These are phyloP conservation scores for Pyrenochaeta sp. DNA, from an alignment of 2,329 filamentous ascomycete species.

Conservation along the genomic window DNA sequence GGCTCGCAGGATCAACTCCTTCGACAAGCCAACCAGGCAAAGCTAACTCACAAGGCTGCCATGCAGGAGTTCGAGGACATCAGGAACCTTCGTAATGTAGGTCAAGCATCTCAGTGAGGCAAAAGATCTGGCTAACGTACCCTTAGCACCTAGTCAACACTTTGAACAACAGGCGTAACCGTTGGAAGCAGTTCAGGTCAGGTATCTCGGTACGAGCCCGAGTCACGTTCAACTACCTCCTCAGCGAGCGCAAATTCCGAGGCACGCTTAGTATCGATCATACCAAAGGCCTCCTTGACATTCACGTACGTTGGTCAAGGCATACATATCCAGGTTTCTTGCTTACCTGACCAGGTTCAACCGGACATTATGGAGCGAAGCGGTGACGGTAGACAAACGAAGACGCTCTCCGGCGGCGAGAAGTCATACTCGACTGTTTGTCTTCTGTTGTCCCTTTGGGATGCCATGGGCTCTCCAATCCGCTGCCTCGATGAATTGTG, in stretches of 20 bases:
- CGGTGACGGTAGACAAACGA: conserved; percentile 79
- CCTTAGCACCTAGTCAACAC: conserved; percentile 64
- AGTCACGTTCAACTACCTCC: conserved; percentile 84
- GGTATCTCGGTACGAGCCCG: conserved; percentile 87
- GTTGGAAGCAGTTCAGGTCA: conserved; percentile 83
- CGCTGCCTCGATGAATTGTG: conserved; percentile 94
- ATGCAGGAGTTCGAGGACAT: conserved; percentile 27
- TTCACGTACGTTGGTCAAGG: conserved; percentile 65
- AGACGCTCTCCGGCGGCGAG: conserved; percentile 92
- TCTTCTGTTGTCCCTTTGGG: conserved; percentile 91
- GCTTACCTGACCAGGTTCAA: conserved; percentile 59
- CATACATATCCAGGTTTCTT: neutral
- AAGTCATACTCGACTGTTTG: conserved; percentile 99
- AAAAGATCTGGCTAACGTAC: conserved; percentile 5
- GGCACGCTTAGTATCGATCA: conserved; percentile 85
- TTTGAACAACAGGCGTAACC: conserved; percentile 72
- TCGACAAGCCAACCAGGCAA: conserved; percentile 38
- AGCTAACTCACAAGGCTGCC: conserved; percentile 29
- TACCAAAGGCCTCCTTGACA: conserved; percentile 73
- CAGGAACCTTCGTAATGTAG: conserved; percentile 24
- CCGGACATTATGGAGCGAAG: conserved; percentile 74
- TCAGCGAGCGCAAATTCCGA: conserved; percentile 88
- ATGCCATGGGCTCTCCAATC: conserved; percentile 95
- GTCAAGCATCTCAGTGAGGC: conserved; percentile 1
- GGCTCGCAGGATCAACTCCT: conserved; percentile 44